Percentiles rank a stretch among this genome's conserved stretches.
Evolutionary conservation across 805 yeast species (phyloP).

Genomic region (Maudiozyma saulgeensis): DNA sequence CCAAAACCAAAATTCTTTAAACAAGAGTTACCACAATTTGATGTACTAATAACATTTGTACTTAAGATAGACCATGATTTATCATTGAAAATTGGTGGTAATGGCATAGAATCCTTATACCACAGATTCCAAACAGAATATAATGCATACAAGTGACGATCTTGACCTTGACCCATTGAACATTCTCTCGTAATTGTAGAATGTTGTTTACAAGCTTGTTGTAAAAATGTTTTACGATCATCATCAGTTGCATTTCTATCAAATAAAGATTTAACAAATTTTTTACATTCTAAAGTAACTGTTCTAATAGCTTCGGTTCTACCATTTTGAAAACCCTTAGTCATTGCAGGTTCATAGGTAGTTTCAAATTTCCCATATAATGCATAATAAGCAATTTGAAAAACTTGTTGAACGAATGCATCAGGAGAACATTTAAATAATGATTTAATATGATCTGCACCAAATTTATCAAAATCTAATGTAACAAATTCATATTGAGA

Average conservation of each 20-base stretch:
- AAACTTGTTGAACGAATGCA: constrained; percentile 89
- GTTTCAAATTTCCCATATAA: constrained; percentile 88
- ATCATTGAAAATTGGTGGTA: constrained; percentile 76
- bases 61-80: constrained; percentile 81
- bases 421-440: constrained; percentile 85
- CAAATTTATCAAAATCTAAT: constrained; percentile 59
- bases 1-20: constrained; percentile 83
- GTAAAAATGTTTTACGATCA: constrained; percentile 46
- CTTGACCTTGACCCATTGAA: constrained; percentile 79
- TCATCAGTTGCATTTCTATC: constrained; percentile 52
- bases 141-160: constrained; percentile 79
- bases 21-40: constrained; percentile 90
- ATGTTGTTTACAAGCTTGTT: constrained; percentile 65
- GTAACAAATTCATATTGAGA: constrained; percentile 83
- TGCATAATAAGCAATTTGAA: constrained; percentile 88
- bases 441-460: constrained; percentile 62
- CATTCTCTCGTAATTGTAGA: constrained; percentile 57
- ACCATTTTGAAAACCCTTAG: constrained; percentile 78
- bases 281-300: constrained; percentile 69
- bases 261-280: constrained; percentile 77
- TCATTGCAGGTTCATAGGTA: constrained; percentile 95
- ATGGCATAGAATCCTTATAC: constrained; percentile 24
- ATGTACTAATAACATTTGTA: constrained; percentile 69
- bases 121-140: constrained; percentile 71
- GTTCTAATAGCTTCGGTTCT: constrained; percentile 88